A percentile compares a stretch with the other conserved stretches of the same genome.
These are phyloP conservation scores for Ceratobasidium sp. DNA, from an alignment of 1,284 basidiomycete species.

Conservation along the genomic window DNA sequence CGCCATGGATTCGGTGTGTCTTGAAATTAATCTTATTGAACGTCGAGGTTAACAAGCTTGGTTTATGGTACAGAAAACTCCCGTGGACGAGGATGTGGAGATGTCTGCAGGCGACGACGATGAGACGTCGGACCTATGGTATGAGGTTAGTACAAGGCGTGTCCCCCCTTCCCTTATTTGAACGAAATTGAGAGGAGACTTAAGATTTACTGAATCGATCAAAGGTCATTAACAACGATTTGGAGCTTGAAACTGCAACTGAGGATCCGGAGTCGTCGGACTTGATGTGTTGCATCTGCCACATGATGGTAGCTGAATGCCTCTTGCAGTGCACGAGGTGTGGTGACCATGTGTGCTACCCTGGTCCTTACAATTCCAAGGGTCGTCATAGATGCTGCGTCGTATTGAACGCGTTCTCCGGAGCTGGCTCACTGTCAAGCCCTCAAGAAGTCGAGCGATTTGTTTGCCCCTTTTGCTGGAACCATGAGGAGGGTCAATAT, in stretches of 20 bases:
- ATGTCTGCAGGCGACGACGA: background rate
- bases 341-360: background rate
- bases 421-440: background rate
- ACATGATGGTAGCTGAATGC: background rate
- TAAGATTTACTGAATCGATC: background rate
- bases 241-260: background rate
- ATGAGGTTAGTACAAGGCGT: slow-evolving; percentile 2
- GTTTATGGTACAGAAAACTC: background rate
- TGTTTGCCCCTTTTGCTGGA: slow-evolving; percentile 4
- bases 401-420: background rate
- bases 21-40: background rate
- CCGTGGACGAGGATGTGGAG: background rate
- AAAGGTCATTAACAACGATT: slow-evolving; percentile 11
- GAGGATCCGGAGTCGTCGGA: background rate
- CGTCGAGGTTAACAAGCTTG: background rate
- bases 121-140: slow-evolving; percentile 5
- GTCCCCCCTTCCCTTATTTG: background rate
- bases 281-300: background rate
- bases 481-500: background rate
- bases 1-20: background rate
- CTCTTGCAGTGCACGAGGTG: background rate
- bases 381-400: background rate
- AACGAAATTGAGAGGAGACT: too few species aligned
- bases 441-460: background rate
- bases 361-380: background rate